Evolutionary conservation across 768 basidiomycete species (phyloP).

Genomic region (Rossbeevera mucosa): DNA sequence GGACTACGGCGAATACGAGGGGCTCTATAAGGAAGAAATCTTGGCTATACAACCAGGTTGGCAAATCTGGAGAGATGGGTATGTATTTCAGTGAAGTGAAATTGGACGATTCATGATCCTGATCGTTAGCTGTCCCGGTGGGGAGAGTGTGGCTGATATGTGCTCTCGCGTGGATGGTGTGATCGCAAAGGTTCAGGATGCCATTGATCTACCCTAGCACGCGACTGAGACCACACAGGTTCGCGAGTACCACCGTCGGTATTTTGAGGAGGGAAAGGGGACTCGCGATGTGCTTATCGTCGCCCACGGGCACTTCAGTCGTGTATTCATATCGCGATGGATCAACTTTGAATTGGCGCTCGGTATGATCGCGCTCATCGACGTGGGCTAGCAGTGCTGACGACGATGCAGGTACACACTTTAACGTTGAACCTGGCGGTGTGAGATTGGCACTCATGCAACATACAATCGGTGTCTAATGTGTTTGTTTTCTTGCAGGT

Average conservation of each 20-base stretch:
- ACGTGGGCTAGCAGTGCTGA: conserved; percentile 6
- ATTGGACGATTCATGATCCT: not conserved
- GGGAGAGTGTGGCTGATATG: conserved; percentile 83
- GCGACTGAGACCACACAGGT: conserved; percentile 41
- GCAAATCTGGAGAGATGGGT: conserved; percentile 88
- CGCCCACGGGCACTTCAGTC: conserved; percentile 82
- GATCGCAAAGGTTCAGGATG: conserved; percentile 56
- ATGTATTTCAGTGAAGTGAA: conserved; percentile 15
- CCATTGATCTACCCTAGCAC: not conserved
- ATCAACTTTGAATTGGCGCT: conserved; percentile 58
- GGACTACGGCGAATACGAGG: conserved; percentile 93
- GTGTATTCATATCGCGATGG: conserved; percentile 80
- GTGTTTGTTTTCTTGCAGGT: conserved; percentile 41
- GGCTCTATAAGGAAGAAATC: conserved; percentile 76
- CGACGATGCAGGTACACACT: conserved; percentile 54
- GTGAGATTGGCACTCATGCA: conserved; percentile 37
- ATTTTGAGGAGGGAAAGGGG: conserved; percentile 61
- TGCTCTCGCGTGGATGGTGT: conserved; percentile 69
- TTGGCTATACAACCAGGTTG: conserved; percentile 54
- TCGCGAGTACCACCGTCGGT: conserved; percentile 65
- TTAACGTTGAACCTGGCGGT: conserved; percentile 82
- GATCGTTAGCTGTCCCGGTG: conserved; percentile 69
- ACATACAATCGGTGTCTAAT: conserved; percentile 3
- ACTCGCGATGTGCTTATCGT: conserved; percentile 83
- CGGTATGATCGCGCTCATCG: conserved; percentile 35